Percentiles rank a stretch among this genome's conserved stretches.
Conservation (phyloP, 2,329 filamentous ascomycete genomes). For the Tolypocladium sp. region DNA sequence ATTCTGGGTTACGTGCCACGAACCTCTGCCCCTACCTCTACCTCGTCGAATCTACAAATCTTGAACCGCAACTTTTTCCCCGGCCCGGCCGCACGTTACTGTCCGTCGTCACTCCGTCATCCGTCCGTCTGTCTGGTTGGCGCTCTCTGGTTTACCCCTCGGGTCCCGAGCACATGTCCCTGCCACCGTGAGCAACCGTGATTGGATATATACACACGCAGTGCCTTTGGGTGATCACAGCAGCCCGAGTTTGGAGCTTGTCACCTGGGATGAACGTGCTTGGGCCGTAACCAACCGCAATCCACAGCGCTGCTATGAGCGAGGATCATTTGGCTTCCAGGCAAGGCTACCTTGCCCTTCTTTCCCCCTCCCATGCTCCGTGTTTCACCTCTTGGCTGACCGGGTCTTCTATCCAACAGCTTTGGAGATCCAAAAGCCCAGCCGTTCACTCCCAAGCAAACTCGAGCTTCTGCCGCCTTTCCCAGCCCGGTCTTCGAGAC, state of each 20-base stretch:
- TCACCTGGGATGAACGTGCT: conserved; percentile 9
- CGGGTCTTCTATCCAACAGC: conserved; percentile 28
- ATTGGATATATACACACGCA: background rate
- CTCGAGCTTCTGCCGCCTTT: conserved; percentile 43
- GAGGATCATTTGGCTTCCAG: conserved; percentile 47
- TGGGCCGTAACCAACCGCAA: conserved; percentile 7
- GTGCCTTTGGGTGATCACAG: background rate
- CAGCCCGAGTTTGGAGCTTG: conserved; percentile 1
- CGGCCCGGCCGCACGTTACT: background rate
- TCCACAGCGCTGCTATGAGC: conserved; percentile 48
- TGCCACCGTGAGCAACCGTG: background rate
- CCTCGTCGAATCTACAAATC: background rate
- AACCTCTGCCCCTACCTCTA: background rate
- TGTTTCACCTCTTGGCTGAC: conserved; percentile 22
- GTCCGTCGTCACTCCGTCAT: background rate
- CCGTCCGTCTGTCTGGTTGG: background rate
- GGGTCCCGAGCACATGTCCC: background rate
- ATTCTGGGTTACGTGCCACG: background rate
- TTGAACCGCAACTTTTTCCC: background rate
- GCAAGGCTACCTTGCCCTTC: conserved; percentile 24
- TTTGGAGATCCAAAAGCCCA: conserved; percentile 56
- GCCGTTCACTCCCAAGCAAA: conserved; percentile 49
- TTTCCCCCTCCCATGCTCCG: conserved; percentile 1
- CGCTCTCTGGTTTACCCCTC: background rate
- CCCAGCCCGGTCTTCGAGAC: conserved; percentile 49